These are phyloP conservation scores for Saccharomyces jurei DNA, from an alignment of 805 yeast species.

Conservation along the genomic window DNA sequence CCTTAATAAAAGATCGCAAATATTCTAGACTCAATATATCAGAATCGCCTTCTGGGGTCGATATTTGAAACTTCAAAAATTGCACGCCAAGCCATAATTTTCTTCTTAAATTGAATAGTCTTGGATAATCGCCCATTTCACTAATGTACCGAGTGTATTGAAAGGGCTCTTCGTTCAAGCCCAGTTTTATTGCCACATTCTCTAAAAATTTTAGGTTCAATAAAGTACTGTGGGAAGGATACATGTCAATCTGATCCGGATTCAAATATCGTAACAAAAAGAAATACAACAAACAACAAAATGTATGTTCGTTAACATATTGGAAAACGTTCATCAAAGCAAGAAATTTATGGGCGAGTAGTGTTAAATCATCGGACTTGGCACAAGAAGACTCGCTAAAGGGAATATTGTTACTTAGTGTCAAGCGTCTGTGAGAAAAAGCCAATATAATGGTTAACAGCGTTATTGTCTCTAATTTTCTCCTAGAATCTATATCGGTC, in stretches of 20 bases:
- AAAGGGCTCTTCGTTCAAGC: constrained; percentile 8
- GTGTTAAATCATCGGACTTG: background rate
- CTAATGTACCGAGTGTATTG: constrained; percentile 3
- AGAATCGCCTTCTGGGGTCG: constrained; percentile 6
- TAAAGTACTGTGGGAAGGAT: constrained; percentile 3
- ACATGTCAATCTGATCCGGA: constrained; percentile 6
- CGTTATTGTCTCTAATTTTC: constrained; percentile 8
- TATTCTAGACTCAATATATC: constrained; percentile 1
- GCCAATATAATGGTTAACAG: constrained; percentile 5
- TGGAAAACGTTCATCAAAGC: constrained; percentile 8
- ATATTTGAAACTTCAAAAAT: constrained; percentile 3
- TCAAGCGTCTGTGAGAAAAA: constrained; percentile 4
- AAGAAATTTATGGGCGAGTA: constrained; percentile 4
- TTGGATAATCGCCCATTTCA: background rate
- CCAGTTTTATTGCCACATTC: constrained; percentile 5
- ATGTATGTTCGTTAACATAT: constrained; percentile 7
- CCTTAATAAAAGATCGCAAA: constrained; percentile 1
- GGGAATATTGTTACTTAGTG: background rate
- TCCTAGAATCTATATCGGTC: constrained; percentile 8
- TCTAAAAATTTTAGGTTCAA: constrained; percentile 5
- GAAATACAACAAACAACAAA: constrained; percentile 7
- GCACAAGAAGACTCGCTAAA: background rate
- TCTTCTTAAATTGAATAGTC: constrained; percentile 4
- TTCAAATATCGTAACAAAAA: constrained; percentile 6
- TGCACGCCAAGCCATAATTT: constrained; percentile 9